Evolutionary conservation across 2,329 filamentous ascomycete genomes (phyloP), one percentile per base, ranked within the genome.

Genomic region (Aspergillus sp.): DNA sequence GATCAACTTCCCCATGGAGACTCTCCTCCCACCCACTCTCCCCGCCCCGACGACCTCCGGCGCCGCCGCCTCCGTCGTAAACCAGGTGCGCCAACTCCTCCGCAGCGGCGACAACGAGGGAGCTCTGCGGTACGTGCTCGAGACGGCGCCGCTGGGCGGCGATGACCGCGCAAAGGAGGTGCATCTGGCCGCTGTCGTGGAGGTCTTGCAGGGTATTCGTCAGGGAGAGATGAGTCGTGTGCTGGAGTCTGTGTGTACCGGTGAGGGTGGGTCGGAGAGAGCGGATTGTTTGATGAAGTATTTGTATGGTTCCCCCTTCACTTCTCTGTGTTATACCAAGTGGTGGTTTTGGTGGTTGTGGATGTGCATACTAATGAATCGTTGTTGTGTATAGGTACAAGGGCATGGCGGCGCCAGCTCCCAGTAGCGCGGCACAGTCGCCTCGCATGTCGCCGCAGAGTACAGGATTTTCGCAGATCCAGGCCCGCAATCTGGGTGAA

Each of bases 211-310:
- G 78, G 95, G 92, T 19, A 98, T 98, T 80, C 93, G 96, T 76
- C 92, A 95, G 73, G 91, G 91, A 69, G 95, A 99, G 70, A 98
- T 98, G 91, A 92, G 89, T 65, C 90, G 91, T 13, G 87, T 98
- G 71, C 82, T 99, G 67, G 87, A 89, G 78, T 86, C 88, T 60
- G 90, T 98, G 72, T 92, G 95, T 79, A 82, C 81, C 61, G 87
- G 89, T 10, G 87, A 90, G 54, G 91, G 91, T 63, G 95, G 95
- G 28, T 87, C 87, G 63, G 95, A 98, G 79, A 85, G 91, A 63
- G 81, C 96, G 67, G 95, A 99, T 77, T 92, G 94, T 55, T 81
- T 99, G 76, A 97, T 97, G 91, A 99, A 99, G 82, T 99, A 97
- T 80, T 83, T 97, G 88, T 97, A 86, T 72, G 90, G 83, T 47